Percentiles rank a stretch among this genome's conserved stretches.
phyloP scores from a whole-genome alignment of 495 filamentous ascomycete species.

The Niebla homalea region DNA sequence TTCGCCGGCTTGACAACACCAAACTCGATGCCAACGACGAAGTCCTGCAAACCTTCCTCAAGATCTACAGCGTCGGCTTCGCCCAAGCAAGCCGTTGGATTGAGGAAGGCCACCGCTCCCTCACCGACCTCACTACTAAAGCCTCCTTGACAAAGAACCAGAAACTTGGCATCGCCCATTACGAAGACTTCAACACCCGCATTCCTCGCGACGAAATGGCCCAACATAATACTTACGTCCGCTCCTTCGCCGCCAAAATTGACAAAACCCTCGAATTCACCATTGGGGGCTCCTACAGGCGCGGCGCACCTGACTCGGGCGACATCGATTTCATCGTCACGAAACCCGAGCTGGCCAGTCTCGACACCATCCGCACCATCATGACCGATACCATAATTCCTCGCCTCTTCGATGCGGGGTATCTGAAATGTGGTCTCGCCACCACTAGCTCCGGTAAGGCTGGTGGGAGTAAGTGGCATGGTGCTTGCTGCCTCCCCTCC shows the following conservation, averaged over 20 bases:
- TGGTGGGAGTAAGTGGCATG: conserved; percentile 72
- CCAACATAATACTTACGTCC: conserved; percentile 55
- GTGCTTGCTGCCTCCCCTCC: conserved; percentile 49
- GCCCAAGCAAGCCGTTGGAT: conserved; percentile 65
- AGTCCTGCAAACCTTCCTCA: conserved; percentile 52
- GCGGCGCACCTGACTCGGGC: conserved; percentile 57
- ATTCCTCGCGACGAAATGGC: conserved; percentile 73
- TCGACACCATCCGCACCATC: conserved; percentile 45
- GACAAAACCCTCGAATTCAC: conserved; percentile 56
- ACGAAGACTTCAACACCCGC: conserved; percentile 68
- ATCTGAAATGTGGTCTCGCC: conserved; percentile 44
- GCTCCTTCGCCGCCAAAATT: conserved; percentile 41
- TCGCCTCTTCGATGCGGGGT: conserved; percentile 43
- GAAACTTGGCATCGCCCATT: conserved; percentile 64
- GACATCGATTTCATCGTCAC: conserved; percentile 87
- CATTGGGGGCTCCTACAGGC: conserved; percentile 75
- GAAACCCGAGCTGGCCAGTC: conserved; percentile 38
- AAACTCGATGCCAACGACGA: conserved; percentile 50
- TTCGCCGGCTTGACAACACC: conserved; percentile 60
- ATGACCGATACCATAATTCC: conserved; percentile 54
- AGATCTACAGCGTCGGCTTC: conserved; percentile 70
- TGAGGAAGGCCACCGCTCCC: conserved; percentile 55
- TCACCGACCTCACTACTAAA: conserved; percentile 53
- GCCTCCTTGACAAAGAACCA: conserved; percentile 62
- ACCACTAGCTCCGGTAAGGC: conserved; percentile 16